Percentiles rank a stretch among this genome's conserved stretches.
Evolutionary conservation across 1,284 basidiomycete species (phyloP).

Genomic region (Tylopilus sp.): DNA sequence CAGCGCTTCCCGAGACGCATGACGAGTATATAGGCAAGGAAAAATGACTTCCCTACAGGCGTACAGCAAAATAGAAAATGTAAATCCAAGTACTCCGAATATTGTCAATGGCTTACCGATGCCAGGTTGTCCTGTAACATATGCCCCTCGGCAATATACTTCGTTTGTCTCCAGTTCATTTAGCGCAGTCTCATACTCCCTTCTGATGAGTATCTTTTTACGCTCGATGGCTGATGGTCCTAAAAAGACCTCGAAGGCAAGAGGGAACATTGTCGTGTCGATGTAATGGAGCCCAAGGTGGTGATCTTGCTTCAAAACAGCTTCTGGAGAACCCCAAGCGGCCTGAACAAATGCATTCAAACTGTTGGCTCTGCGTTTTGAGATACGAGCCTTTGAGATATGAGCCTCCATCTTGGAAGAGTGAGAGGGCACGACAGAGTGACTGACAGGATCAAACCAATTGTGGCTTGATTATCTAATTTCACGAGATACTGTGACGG

Average conservation of each 20-base stretch:
- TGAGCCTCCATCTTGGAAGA: too few species aligned
- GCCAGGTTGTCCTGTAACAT: conserved; percentile 5
- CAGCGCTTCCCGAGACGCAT: background rate
- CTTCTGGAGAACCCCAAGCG: too few species aligned
- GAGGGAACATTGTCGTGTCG: too few species aligned
- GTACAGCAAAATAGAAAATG: background rate
- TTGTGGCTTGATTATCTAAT: too few species aligned
- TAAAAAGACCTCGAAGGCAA: background rate
- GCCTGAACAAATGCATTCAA: too few species aligned
- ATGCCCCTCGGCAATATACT: background rate
- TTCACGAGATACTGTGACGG: too few species aligned
- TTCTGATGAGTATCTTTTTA: background rate
- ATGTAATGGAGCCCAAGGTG: too few species aligned
- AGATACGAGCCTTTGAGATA: too few species aligned
- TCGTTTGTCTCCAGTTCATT: background rate
- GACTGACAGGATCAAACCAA: too few species aligned
- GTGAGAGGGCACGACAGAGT: too few species aligned
- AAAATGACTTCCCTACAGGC: conserved; percentile 1
- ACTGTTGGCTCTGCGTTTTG: too few species aligned
- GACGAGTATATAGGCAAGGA: conserved; percentile 1
- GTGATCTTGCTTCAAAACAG: too few species aligned
- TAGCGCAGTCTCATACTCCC: background rate
- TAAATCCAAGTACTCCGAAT: background rate
- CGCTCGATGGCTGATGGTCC: background rate
- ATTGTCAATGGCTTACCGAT: conserved; percentile 1